A percentile compares a stretch with the other conserved stretches of the same genome.
These are phyloP conservation scores for Waltiozyma sp. DNA, from an alignment of 1,139 yeast species.

Conservation along the genomic window DNA sequence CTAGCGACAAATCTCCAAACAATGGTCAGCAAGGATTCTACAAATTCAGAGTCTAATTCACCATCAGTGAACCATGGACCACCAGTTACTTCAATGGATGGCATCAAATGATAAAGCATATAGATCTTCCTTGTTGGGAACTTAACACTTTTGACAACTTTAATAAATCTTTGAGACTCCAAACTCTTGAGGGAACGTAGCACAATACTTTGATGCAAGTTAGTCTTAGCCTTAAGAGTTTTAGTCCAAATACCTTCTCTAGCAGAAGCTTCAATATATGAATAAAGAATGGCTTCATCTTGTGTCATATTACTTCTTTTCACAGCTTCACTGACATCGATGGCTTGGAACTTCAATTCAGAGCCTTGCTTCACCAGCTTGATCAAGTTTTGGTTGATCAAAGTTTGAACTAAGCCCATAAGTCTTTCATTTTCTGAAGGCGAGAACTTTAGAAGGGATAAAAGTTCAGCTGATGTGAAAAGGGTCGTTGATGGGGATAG, in stretches of 20 bases:
- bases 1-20: constrained; percentile 81
- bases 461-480: constrained; percentile 14
- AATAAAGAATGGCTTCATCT: constrained; percentile 88
- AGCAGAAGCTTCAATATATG: constrained; percentile 84
- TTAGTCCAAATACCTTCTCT: constrained; percentile 97
- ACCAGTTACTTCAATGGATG: constrained; percentile 92
- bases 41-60: constrained; percentile 88
- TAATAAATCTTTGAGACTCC: constrained; percentile 78
- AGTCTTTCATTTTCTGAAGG: constrained; percentile 28
- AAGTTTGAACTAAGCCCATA: constrained; percentile 52
- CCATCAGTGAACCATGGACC: constrained; percentile 99
- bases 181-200: constrained; percentile 72
- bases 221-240: constrained; percentile 82
- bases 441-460: constrained; percentile 10
- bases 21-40: constrained; percentile 70
- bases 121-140: constrained; percentile 95
- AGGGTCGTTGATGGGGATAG: constrained; percentile 8
- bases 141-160: constrained; percentile 84
- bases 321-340: constrained; percentile 52
- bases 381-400: constrained; percentile 52
- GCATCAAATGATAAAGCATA: constrained; percentile 88
- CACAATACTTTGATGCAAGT: constrained; percentile 87
- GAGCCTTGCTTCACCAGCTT: constrained; percentile 58
- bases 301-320: constrained; percentile 65
- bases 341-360: constrained; percentile 64